These are phyloP conservation scores for Geoglossum cookeanum DNA, from an alignment of 2,329 filamentous ascomycete genomes.

Conservation along the genomic window DNA sequence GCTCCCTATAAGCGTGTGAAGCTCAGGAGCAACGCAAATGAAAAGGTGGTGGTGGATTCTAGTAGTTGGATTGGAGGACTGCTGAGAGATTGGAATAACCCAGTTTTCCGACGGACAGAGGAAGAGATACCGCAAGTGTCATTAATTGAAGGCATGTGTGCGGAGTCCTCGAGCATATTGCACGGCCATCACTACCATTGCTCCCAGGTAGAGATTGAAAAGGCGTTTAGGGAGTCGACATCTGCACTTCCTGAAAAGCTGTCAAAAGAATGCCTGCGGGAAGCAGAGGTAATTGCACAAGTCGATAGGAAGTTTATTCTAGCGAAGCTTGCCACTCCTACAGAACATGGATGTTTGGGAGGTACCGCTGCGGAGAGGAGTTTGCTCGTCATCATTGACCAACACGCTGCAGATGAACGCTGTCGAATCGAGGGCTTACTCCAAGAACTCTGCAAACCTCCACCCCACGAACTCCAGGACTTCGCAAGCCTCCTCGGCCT, in stretches of 20 bases:
- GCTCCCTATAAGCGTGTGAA: not conserved
- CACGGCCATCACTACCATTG: not conserved
- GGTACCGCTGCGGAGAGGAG: constrained; percentile 7
- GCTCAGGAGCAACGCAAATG: not conserved
- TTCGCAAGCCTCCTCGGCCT: constrained; percentile 12
- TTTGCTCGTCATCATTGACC: constrained; percentile 61
- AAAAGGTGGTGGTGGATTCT: not conserved
- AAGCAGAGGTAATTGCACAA: constrained; percentile 54
- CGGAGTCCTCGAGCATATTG: not conserved
- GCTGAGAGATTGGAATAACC: constrained; percentile 52
- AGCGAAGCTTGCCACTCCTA: constrained; percentile 30
- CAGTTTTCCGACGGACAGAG: constrained; percentile 42
- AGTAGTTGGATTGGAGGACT: constrained; percentile 19
- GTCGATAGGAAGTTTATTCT: constrained; percentile 85
- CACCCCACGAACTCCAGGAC: constrained; percentile 5
- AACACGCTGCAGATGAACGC: constrained; percentile 88
- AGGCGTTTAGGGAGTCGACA: constrained; percentile 2
- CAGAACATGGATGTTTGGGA: not conserved
- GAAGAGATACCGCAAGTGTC: not conserved
- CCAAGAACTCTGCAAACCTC: constrained; percentile 28
- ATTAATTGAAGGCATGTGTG: not conserved
- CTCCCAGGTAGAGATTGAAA: constrained; percentile 1
- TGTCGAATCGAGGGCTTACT: constrained; percentile 61
- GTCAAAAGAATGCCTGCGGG: constrained; percentile 39
- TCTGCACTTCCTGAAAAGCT: constrained; percentile 20